phyloP scores from a whole-genome alignment of 2,329 filamentous ascomycete species.

The Stachybotrys elegans region DNA sequence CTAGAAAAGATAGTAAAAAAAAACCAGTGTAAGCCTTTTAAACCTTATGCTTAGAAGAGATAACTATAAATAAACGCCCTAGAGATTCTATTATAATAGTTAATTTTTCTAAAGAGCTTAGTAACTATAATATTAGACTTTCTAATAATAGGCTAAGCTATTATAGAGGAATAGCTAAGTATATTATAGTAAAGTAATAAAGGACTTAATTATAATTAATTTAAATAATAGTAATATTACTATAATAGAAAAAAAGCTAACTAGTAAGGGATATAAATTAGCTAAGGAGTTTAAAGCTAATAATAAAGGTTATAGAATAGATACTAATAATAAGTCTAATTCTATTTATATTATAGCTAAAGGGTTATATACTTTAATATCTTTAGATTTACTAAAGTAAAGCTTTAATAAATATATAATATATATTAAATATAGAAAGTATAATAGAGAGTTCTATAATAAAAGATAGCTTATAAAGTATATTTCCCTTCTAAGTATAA shows the following conservation, averaged over 20 bases:
- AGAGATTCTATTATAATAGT: constrained; percentile 2
- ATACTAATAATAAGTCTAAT: not conserved
- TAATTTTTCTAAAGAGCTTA: not conserved
- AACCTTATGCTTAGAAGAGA: not conserved
- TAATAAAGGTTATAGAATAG: not conserved
- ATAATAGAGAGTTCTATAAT: constrained; percentile 3
- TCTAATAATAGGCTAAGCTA: not conserved
- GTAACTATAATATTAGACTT: too few species aligned
- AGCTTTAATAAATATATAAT: constrained; percentile 5
- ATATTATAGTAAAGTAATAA: not conserved
- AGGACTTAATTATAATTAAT: not conserved
- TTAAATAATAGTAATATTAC: constrained; percentile 1
- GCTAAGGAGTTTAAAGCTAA: constrained; percentile 4
- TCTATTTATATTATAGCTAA: constrained; percentile 1
- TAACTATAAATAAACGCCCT: constrained; percentile 1
- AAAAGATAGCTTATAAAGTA: not conserved
- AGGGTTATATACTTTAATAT: constrained; percentile 1
- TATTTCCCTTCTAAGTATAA: not conserved
- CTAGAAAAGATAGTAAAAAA: too few species aligned
- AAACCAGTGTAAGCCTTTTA: too few species aligned
- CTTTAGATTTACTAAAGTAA: constrained; percentile 4
- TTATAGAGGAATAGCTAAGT: too few species aligned
- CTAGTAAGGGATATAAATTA: not conserved
- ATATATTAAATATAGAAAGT: not conserved
- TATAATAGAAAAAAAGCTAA: not conserved